Percentiles rank a stretch among this genome's conserved stretches.
These are phyloP conservation scores for Wallacemonas collosoma DNA, from an alignment of 208 protist species.

Conservation along the genomic window DNA sequence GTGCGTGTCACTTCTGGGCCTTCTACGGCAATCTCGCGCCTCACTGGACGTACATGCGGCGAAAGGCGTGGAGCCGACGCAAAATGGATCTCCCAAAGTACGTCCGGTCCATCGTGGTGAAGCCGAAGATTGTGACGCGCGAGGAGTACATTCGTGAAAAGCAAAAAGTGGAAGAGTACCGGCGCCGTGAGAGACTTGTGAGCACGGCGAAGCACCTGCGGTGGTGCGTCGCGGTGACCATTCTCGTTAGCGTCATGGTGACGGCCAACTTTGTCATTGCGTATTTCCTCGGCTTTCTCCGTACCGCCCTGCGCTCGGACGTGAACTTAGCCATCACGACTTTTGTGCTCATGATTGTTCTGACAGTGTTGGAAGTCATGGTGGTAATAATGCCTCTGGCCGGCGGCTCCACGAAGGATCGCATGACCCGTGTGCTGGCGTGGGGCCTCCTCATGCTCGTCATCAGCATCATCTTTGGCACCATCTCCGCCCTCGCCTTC, in stretches of 20 bases:
- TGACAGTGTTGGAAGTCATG: conserved; percentile 68
- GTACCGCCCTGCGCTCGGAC: conserved; percentile 62
- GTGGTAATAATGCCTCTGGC: conserved; percentile 76
- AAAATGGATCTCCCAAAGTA: conserved; percentile 60
- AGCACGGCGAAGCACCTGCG: conserved; percentile 56
- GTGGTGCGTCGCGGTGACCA: conserved; percentile 73
- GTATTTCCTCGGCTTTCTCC: conserved; percentile 73
- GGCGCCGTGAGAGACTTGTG: conserved; percentile 53
- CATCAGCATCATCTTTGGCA: conserved; percentile 64
- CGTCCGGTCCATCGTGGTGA: conserved; percentile 61
- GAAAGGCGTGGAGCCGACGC: conserved; percentile 49
- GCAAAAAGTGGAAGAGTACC: conserved; percentile 54
- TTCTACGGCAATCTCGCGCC: conserved; percentile 80
- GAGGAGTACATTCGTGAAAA: conserved; percentile 77
- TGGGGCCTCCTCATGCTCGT: conserved; percentile 77
- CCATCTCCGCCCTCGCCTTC: conserved; percentile 71
- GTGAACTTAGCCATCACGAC: conserved; percentile 51
- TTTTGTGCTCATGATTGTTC: conserved; percentile 57
- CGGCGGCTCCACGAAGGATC: conserved; percentile 46
- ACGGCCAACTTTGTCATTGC: conserved; percentile 75
- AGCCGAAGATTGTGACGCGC: conserved; percentile 79
- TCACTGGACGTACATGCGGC: conserved; percentile 82
- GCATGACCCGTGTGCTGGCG: conserved; percentile 67
- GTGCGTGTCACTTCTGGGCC: conserved; percentile 75
- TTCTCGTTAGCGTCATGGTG: conserved; percentile 58